phyloP scores from a whole-genome alignment of 768 basidiomycete species.

The Panaeolus papilionaceus region DNA sequence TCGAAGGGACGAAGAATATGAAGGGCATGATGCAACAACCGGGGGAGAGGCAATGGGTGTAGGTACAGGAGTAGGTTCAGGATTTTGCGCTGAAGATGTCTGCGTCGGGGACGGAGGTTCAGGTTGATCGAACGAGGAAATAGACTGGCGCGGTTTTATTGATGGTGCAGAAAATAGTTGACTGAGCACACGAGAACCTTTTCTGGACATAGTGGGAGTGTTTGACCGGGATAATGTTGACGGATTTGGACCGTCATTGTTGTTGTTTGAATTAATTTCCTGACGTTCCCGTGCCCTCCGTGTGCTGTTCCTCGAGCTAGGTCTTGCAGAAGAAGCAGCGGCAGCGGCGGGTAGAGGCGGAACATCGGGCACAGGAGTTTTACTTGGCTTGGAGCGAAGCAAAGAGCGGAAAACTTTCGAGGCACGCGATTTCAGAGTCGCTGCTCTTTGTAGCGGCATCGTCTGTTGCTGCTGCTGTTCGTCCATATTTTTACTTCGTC shows the following conservation, averaged over 20 bases:
- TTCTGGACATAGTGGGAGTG: constrained; percentile 44
- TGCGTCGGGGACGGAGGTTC: constrained; percentile 31
- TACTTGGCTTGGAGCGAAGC: constrained; percentile 31
- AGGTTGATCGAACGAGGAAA: constrained; percentile 37
- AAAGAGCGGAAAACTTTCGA: constrained; percentile 39
- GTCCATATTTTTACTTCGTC: constrained; percentile 31
- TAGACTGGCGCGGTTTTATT: constrained; percentile 31
- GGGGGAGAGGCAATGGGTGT: constrained; percentile 9
- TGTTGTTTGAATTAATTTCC: not conserved
- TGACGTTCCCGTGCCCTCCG: constrained; percentile 18
- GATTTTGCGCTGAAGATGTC: constrained; percentile 17
- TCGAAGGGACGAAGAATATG: constrained; percentile 7
- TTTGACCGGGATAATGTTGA: constrained; percentile 32
- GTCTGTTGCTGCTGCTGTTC: constrained; percentile 26
- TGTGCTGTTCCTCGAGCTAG: constrained; percentile 16
- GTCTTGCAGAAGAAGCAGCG: constrained; percentile 24
- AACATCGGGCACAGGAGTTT: constrained; percentile 45
- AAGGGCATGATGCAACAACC: not conserved
- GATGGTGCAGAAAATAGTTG: constrained; percentile 40
- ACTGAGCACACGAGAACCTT: constrained; percentile 44
- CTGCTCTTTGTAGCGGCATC: constrained; percentile 26
- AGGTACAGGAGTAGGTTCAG: constrained; percentile 24
- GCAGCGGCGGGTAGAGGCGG: constrained; percentile 24
- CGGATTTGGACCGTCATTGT: constrained; percentile 19
- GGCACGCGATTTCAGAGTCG: constrained; percentile 53